Evolutionary conservation across 1,284 basidiomycete species (phyloP).

Genomic region (Ustilago vetiveriae): DNA sequence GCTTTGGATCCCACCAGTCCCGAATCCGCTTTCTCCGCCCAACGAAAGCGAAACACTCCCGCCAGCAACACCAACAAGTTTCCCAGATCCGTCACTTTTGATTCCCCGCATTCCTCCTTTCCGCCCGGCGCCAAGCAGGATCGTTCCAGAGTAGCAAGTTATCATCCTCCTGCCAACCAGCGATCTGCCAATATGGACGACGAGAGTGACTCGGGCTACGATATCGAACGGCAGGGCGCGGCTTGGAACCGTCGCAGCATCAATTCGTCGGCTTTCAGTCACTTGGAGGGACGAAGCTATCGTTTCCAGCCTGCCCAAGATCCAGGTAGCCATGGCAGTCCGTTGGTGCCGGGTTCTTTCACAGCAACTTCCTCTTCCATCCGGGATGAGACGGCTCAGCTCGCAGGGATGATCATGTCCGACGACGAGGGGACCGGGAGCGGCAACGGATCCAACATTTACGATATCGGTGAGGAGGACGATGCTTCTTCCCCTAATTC

Average conservation of each 20-base stretch:
- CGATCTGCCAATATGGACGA: constrained; percentile 18
- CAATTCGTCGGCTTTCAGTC: constrained; percentile 53
- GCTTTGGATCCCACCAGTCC: constrained; percentile 28
- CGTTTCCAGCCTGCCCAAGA: constrained; percentile 46
- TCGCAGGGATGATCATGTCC: constrained; percentile 59
- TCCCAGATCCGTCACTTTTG: constrained; percentile 43
- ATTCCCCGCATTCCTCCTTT: constrained; percentile 41
- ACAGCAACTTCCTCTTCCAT: constrained; percentile 61
- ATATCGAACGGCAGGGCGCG: constrained; percentile 37
- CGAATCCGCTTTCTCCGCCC: constrained; percentile 4
- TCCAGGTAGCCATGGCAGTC: constrained; percentile 10
- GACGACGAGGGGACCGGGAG: constrained; percentile 47
- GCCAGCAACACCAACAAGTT: constrained; percentile 22
- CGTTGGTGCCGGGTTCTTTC: constrained; percentile 51
- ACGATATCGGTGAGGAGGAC: constrained; percentile 45
- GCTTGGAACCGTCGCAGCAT: constrained; percentile 27
- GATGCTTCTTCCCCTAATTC: constrained; percentile 12
- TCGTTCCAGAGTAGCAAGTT: constrained; percentile 18
- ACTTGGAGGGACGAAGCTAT: constrained; percentile 62
- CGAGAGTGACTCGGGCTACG: constrained; percentile 31
- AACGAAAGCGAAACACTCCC: constrained; percentile 23
- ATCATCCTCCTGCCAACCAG: constrained; percentile 23
- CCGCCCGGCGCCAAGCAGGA: constrained; percentile 37
- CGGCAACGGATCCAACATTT: constrained; percentile 35
- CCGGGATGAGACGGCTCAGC: constrained; percentile 60